A percentile compares a stretch with the other conserved stretches of the same genome.
Conservation (phyloP, 495 filamentous ascomycete species). For the Pseudoneurospora amorphoporcata region DNA sequence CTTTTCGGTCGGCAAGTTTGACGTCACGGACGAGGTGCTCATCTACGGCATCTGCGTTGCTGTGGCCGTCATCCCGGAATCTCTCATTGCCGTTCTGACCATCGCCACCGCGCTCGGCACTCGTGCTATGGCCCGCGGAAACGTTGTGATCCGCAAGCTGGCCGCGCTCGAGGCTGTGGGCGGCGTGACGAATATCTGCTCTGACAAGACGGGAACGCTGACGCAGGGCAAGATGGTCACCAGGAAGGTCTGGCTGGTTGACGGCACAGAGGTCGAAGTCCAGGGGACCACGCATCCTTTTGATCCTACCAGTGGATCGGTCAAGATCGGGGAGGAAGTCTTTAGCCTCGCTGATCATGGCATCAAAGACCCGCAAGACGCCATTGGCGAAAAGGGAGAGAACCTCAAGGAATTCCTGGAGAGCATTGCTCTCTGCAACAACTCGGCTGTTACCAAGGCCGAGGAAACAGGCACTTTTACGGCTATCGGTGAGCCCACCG, state of each 20-base stretch:
- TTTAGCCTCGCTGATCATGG: background rate
- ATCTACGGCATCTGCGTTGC: conserved; percentile 72
- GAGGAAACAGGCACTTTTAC: conserved; percentile 29
- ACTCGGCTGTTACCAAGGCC: conserved; percentile 32
- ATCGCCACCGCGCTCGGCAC: conserved; percentile 71
- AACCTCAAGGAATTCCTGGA: conserved; percentile 14
- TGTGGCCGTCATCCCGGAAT: conserved; percentile 63
- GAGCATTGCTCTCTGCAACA: conserved; percentile 27
- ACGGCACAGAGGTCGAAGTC: conserved; percentile 43
- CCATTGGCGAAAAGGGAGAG: conserved; percentile 4
- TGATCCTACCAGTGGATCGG: conserved; percentile 19
- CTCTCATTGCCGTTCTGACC: conserved; percentile 57
- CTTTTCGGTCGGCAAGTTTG: conserved; percentile 63
- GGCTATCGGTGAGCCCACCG: conserved; percentile 72
- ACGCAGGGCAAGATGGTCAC: conserved; percentile 70
- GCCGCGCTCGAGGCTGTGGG: conserved; percentile 74
- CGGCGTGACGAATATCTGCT: conserved; percentile 80
- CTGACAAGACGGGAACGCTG: conserved; percentile 78
- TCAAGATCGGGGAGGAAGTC: conserved; percentile 7
- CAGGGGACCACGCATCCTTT: conserved; percentile 45
- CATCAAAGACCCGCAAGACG: background rate
- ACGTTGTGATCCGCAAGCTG: conserved; percentile 65
- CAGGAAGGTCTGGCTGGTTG: conserved; percentile 67
- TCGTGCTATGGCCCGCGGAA: conserved; percentile 62
- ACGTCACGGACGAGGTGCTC: conserved; percentile 58